Base-by-base conservation (phyloP, 257 asterid species). In the Nicotiana tomentosiformis region DNA sequence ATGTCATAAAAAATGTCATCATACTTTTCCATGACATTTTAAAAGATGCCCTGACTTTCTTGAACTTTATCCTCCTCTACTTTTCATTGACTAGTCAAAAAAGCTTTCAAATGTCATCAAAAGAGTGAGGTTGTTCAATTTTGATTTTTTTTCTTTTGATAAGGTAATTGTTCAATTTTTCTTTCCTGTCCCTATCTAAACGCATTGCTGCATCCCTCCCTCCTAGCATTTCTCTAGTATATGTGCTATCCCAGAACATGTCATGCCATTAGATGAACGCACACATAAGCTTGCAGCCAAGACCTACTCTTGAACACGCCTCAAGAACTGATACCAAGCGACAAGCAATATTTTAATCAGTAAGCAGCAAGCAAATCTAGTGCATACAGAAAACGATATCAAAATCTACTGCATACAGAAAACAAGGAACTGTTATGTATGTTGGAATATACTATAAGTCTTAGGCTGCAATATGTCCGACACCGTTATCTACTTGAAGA, bases 191-290 rank as follows among this genome's bases (percentile, higher is more conserved):
- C 56, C 35, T 69, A 39, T 1, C 3, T n/a, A 43, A 69, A 77
- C 33, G 68, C 35, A 33, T 57, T 18, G 15, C n/a, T 57, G 53
- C 51, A 77, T 78, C 14, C 3, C n/a, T 58, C 85, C 86, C 84
- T 81, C 86, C 90, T 85, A 87, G 89, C 90, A 85, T 81, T 32
- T 70, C 86, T 83, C 88, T 87, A 82, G 82, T 85, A 84, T 57
- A 82, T 89, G 78, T 87, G 87, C 82, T 86, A 84, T 84, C 92
- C 87, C 84, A 86, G 82, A 85, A 88, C 37, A 87, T 84, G 88
- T 82, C 88, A 90, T 88, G 89, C 85, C 84, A 84, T 84, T 84
- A 15, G 68, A 58, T 70, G 20, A 78, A 78, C 4, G 82, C 46
- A 33, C 7, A 35, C 66, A 58, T 16, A 62, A 58, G 58, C 82